Evolutionary conservation across 2,329 filamentous ascomycete genomes (phyloP), one percentile per base, ranked within the genome.

Genomic region (Cytospora piceicola): DNA sequence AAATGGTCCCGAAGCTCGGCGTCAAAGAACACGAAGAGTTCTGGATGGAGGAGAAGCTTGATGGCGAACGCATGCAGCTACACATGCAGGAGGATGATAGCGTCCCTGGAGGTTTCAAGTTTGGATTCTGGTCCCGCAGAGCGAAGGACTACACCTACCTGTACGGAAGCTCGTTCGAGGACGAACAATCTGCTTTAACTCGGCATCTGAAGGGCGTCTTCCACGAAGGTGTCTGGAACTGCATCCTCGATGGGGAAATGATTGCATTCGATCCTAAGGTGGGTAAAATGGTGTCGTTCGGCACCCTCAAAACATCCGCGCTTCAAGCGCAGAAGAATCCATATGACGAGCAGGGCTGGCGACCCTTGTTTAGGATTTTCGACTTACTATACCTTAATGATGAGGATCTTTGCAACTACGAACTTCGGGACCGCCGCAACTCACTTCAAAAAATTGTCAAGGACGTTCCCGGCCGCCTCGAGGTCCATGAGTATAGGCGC

Each of bases 241-340:
- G 97, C 69, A 97, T 99, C 58, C 83, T 99, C 0, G 95, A 99
- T 72, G 95, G 95, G 12, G 95, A 99, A 76, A 99, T 99, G 95
- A 93, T 99, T 65, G 97, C 94, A 0, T 99, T 95, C 95, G 93
- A 98, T 74, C 91, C 93, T 67, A 87, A 90, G 54, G 83, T 91
- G 58, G 91, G 97, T 78, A 90, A 90, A 63, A 91, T 95, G 61
- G 90, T 96, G 20, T 88, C 90, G 0, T 99, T 99, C 75, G 95
- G 95, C 9, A 96, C 92, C 0, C 83, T 99, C 58, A 99, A 99
- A 78, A 94, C 93, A 1, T 94, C 94, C 0, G 94, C 94, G 0
- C 78, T 96, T 36, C 84, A 89, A 0, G 91, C 94, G 72, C 89
- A 94, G 73, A 86, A 88, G 68, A 93, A 94, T 69, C 89, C 88